Conservation (phyloP, 2,329 filamentous ascomycete genomes). For the Setomelanomma holmii region DNA sequence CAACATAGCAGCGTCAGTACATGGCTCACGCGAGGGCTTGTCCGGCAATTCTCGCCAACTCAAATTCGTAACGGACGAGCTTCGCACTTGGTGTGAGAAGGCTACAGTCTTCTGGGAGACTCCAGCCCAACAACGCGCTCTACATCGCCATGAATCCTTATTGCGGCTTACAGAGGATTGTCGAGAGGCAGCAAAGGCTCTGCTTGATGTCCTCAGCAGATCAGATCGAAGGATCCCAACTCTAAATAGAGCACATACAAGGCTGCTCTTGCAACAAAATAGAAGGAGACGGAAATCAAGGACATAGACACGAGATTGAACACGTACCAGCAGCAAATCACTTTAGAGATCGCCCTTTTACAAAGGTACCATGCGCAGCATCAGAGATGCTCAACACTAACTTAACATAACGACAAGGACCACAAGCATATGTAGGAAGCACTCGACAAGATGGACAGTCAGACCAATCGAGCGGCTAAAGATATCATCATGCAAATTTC, state of each 20-base stretch:
- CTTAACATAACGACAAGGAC: not conserved
- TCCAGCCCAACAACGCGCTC: not conserved
- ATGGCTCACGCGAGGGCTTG: not conserved
- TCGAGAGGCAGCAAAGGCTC: not conserved
- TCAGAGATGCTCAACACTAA: not conserved
- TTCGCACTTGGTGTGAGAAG: not conserved
- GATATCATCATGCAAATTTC: not conserved
- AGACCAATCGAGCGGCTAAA: not conserved
- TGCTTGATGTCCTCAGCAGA: not conserved
- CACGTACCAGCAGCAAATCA: constrained; percentile 9
- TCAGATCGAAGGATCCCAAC: not conserved
- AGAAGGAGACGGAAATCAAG: constrained; percentile 5
- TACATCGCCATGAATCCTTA: not conserved
- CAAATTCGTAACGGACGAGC: not conserved
- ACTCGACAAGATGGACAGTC: not conserved
- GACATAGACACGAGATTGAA: constrained; percentile 8
- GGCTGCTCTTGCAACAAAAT: constrained; percentile 4
- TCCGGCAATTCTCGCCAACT: not conserved
- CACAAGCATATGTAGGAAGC: not conserved
- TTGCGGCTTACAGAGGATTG: not conserved
- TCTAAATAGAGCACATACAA: constrained; percentile 11
- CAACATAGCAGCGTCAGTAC: not conserved
- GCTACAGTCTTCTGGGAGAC: not conserved
- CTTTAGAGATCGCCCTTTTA: constrained; percentile 4
- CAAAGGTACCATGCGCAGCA: not conserved